phyloP scores from a whole-genome alignment of 345 rosid species.

The Citrus cavaleriei region DNA sequence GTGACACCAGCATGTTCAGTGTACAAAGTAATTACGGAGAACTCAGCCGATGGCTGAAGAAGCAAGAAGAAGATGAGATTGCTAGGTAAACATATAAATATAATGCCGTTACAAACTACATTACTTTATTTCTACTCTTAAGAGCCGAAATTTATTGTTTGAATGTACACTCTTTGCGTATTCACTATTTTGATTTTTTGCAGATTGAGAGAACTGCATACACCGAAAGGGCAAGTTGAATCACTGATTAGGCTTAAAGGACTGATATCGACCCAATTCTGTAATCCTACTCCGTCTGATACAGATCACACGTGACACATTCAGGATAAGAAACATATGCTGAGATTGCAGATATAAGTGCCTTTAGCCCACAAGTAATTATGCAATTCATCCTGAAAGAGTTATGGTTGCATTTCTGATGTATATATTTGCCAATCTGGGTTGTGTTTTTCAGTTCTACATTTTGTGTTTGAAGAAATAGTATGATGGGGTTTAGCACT shows the following conservation, averaged over 20 bases:
- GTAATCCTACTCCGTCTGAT: slow-evolving; percentile 47
- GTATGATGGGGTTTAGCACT: no score
- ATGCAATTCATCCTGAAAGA: no score
- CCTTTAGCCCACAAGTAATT: no score
- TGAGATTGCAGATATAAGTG: no score
- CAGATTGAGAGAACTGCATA: slow-evolving; percentile 50
- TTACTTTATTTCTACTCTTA: no score
- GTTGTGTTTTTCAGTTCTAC: no score
- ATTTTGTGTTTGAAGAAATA: no score
- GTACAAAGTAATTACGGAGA: slow-evolving; percentile 26
- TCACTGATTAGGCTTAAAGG: slow-evolving; percentile 47
- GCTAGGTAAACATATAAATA: slow-evolving; percentile 27
- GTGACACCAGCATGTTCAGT: slow-evolving; percentile 39
- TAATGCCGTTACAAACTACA: no score
- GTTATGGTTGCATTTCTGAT: no score
- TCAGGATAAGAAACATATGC: neutral
- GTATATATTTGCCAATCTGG: no score
- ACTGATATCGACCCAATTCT: slow-evolving; percentile 51
- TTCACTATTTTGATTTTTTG: slow-evolving; percentile 1
- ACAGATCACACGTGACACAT: neutral
- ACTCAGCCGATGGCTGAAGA: slow-evolving; percentile 36
- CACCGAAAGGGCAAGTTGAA: slow-evolving; percentile 52
- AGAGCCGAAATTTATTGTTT: neutral
- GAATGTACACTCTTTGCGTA: neutral
- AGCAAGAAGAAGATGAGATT: slow-evolving; percentile 49